Evolutionary conservation across 305 asterid genomes (phyloP).

Genomic region (Solanum hybrid): DNA sequence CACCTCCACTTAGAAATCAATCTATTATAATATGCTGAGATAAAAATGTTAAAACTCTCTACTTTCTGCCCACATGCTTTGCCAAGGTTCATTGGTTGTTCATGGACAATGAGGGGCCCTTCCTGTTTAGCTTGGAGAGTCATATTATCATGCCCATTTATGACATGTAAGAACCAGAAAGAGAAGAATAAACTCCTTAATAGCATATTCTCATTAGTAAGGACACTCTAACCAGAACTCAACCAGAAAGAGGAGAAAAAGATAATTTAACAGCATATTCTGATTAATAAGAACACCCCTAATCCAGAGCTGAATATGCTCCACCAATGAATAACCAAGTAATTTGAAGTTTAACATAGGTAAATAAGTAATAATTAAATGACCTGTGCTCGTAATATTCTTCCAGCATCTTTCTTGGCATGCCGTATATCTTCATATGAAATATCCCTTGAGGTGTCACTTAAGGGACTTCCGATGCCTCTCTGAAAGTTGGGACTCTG

Average conservation of each 20-base stretch:
- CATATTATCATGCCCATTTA: not conserved
- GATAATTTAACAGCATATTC: not conserved
- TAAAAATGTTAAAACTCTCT: not conserved
- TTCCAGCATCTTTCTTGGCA: constrained; percentile 15
- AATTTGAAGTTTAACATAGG: not conserved
- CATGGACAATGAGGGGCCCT: not conserved
- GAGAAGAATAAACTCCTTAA: not conserved
- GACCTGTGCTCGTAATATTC: constrained; percentile 43
- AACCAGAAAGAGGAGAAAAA: not conserved
- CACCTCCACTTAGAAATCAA: not conserved
- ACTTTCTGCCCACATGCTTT: not conserved
- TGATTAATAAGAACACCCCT: not conserved
- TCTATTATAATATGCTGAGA: not conserved
- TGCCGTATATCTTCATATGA: constrained; percentile 28
- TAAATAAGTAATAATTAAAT: constrained; percentile 10
- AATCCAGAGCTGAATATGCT: not conserved
- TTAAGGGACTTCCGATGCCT: constrained; percentile 52
- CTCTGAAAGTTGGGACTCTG: constrained; percentile 46
- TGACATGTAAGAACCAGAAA: not conserved
- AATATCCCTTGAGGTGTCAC: constrained; percentile 49
- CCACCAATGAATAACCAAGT: not conserved
- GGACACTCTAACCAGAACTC: not conserved
- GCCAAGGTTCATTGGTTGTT: not conserved
- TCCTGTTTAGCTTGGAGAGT: not conserved
- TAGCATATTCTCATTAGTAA: not conserved